Base-by-base conservation (phyloP, 75 land plant species). In the Pinus albicaulis region DNA sequence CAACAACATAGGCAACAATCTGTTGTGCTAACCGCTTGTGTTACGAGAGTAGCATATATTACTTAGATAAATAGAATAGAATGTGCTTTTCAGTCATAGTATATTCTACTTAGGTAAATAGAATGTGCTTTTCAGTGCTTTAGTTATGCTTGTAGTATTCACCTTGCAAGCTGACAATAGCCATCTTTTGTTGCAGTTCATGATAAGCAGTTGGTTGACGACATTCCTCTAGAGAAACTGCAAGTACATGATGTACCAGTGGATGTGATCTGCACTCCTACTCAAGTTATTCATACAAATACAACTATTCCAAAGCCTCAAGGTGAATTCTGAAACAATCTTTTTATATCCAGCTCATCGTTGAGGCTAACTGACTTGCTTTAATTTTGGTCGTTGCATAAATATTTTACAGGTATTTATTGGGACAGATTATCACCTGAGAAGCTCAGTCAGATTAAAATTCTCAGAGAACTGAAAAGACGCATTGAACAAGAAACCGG, bases 401-500 rank as follows among this genome's bases (percentile, higher is more conserved):
- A 55, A 38, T 41, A 23, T 15, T 71, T 79, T 83, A 74, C 77
- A 95, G 98, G 98, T 19, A 95, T 95, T 44, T 95, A 95, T 68
- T 95, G 98, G 98, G 96, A 95, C 25, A 94, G 83, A 81, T 75
- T 95, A 69, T 95, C 98, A 4, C 98, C 96, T 15, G 96, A 95
- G 79, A 95, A 95, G 77, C 85, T 95, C 17, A 81, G 88, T 1
- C 96, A 95, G 75, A 91, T 95, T 66, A 74, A 84, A 25, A 88
- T 95, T 44, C 80, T 95, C 1, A 81, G 89, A 71, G 89, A 91
- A 66, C 81, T 95, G 64, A 95, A 95, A 80, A 82, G 77, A 17
- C 52, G 83, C 53, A 93, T 95, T 34, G 98, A 95, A 59, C 52
- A 74, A 28, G 86, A 91, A 78, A 91, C 93, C 1, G 96, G 96